These are phyloP conservation scores for Oryza australiensis DNA, from an alignment of 176 grass and related monocot genomes.

Conservation along the genomic window DNA sequence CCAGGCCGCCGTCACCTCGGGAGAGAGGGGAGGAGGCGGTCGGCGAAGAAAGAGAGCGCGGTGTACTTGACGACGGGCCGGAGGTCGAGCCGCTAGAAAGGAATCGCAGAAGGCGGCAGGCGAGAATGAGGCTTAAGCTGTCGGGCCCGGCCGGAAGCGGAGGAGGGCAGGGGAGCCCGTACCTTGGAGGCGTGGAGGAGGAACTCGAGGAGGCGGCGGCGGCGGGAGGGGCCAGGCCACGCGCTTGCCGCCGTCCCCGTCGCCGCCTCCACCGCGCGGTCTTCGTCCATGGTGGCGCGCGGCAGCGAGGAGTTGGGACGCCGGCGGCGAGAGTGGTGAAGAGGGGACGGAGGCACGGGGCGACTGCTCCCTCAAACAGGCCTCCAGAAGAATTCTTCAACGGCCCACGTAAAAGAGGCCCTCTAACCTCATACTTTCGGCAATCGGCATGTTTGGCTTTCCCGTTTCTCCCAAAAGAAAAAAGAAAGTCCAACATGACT, in stretches of 20 bases:
- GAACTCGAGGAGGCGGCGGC: constrained; percentile 47
- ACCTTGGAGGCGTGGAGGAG: constrained; percentile 46
- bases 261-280: not conserved
- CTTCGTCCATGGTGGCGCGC: constrained; percentile 23
- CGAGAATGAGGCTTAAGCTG: not conserved
- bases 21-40: constrained; percentile 61
- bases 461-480: too few species aligned
- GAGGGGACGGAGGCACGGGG: not conserved
- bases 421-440: not conserved
- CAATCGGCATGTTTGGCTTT: not conserved
- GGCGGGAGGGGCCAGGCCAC: constrained; percentile 34
- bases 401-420: not conserved
- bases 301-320: not conserved
- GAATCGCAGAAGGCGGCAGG: not conserved
- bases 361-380: not conserved
- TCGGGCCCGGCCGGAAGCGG: too few species aligned
- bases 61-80: constrained; percentile 79
- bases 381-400: not conserved
- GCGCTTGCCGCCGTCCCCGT: not conserved
- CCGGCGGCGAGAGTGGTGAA: not conserved
- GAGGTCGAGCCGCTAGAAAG: constrained; percentile 65
- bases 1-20: constrained; percentile 45
- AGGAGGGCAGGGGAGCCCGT: not conserved
- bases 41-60: constrained; percentile 67
- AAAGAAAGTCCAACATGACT: too few species aligned